Percentiles rank a stretch among this genome's conserved stretches.
phyloP scores from a whole-genome alignment of 2,329 filamentous ascomycete species.

The Fusarium sp. region DNA sequence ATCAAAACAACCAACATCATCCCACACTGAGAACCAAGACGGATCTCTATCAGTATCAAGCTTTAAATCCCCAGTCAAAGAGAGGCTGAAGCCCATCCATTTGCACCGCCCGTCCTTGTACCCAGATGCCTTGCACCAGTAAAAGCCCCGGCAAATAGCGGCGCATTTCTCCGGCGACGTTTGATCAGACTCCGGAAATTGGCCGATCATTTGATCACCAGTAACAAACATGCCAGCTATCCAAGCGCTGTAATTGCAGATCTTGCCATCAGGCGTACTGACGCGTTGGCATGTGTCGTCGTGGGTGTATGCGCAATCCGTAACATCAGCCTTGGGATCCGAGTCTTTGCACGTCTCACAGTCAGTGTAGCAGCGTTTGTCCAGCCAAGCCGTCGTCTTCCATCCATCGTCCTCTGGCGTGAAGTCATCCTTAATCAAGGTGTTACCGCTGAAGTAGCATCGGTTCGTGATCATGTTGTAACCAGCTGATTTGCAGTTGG shows the following conservation, averaged over 20 bases:
- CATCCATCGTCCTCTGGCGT: neutral
- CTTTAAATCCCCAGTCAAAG: neutral
- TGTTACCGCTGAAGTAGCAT: neutral
- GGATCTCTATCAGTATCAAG: neutral
- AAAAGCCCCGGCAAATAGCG: neutral
- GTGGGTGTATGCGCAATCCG: neutral
- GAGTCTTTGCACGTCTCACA: neutral
- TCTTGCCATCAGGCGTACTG: neutral
- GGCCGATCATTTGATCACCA: neutral
- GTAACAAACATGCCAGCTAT: neutral
- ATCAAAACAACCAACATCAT: constrained; percentile 5
- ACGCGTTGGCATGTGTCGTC: neutral
- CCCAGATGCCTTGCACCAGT: constrained; percentile 6
- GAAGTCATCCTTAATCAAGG: neutral
- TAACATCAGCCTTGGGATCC: neutral
- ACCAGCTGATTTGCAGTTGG: neutral
- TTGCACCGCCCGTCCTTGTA: constrained; percentile 5
- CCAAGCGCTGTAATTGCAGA: neutral
- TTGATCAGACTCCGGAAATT: neutral
- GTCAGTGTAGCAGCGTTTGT: neutral
- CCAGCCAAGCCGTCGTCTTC: neutral
- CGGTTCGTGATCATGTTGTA: neutral
- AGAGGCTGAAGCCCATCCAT: neutral
- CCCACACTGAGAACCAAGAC: neutral
- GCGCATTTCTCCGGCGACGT: constrained; percentile 11